Base-by-base conservation (phyloP, 2,329 filamentous ascomycete genomes). In the Hymenoscyphus fraxineus region DNA sequence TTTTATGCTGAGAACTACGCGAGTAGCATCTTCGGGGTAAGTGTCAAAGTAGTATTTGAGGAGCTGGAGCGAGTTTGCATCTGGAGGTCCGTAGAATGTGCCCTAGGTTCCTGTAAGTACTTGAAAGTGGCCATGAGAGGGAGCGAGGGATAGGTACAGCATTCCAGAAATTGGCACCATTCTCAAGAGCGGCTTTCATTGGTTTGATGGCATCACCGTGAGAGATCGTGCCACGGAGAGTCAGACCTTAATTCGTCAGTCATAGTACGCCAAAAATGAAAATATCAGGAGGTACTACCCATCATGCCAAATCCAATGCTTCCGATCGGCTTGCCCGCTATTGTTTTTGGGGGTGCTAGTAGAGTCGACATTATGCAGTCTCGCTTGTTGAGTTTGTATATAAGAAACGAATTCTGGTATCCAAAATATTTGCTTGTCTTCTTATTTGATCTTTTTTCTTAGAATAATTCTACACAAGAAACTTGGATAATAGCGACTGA, bases 1-100 rank as follows among this genome's bases (percentile, higher is more conserved):
- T 76, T 89, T 90, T 73, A 90, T 81, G 70, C 81, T 82, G 61
- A 90, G 76, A 13, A 87, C 79, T 10, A 90, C 80, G 71, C 85
- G 84, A 60, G 81, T 77, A 10, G 86, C 85, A 66, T 89, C 84
- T 66, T 87, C 82, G 0, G 88, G 87, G 71, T 89, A 83, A 64
- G 82, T 80, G 44, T 79, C 79, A 73, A 90, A 88, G 77, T 90
- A 90, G 31, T 80, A 78, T 67, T 84, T 81, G 38, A 90, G 76
- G 6, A 90, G 76, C 47, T 84, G 82, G 71, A 88, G 75, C 2
- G 81, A 85, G 76, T 88, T 88, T 70, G 80, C 80, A 15, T 83
- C 78, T 0, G 82, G 81, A 0, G 79, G 77, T 51, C 88, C 87
- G 77, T 91, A 91, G 72, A 89, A 83, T 71, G 89, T 85, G 66